Evolutionary conservation across 371 early-diverging fungal species (phyloP).

Genomic region (Saksenaea oblongispora): DNA sequence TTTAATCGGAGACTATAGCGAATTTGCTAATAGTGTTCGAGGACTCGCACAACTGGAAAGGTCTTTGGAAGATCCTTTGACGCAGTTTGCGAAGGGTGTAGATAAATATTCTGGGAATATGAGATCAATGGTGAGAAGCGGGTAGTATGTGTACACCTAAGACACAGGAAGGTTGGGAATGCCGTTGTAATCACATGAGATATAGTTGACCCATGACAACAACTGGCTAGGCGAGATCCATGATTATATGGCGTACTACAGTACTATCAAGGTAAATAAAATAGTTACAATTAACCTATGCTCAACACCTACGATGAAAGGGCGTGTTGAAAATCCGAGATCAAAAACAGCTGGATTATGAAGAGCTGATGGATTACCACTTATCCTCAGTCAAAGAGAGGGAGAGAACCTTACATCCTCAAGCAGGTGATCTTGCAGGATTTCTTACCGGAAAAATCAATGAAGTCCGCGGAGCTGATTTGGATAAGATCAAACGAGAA

Average conservation of each 20-base stretch:
- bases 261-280: conserved; percentile 69
- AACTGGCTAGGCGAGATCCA: conserved; percentile 78
- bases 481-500: conserved; percentile 78
- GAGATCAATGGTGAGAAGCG: conserved; percentile 58
- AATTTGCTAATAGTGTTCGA: conserved; percentile 69
- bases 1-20: conserved; percentile 76
- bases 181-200: conserved; percentile 1
- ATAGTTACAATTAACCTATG: neutral
- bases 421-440: conserved; percentile 60
- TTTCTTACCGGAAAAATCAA: conserved; percentile 88
- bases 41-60: conserved; percentile 85
- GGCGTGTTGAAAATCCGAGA: conserved; percentile 80
- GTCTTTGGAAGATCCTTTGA: conserved; percentile 66
- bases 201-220: conserved; percentile 49
- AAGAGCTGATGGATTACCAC: conserved; percentile 81
- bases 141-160: neutral
- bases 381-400: conserved; percentile 64
- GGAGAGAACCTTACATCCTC: conserved; percentile 58
- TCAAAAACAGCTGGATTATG: conserved; percentile 93
- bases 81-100: conserved; percentile 65
- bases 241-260: conserved; percentile 88
- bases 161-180: neutral
- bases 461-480: conserved; percentile 88
- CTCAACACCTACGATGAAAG: conserved; percentile 28
- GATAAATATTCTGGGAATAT: conserved; percentile 62